Evolutionary conservation across 2,329 filamentous ascomycete species (phyloP).

Genomic region (Fusarium stilboides): DNA sequence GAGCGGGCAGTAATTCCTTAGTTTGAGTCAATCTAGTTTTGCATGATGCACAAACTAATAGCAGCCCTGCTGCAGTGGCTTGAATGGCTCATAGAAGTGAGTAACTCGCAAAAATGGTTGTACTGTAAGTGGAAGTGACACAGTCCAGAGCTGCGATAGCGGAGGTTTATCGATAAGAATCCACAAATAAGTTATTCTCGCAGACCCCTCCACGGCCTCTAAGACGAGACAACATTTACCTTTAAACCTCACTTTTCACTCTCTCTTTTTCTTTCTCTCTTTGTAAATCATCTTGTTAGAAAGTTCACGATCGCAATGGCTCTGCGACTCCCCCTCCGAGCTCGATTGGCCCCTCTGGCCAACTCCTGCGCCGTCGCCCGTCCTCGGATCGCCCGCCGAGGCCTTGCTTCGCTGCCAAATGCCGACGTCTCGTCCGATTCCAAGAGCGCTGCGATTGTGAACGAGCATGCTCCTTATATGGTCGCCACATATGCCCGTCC

Average conservation of each 20-base stretch:
- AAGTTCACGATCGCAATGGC: conserved; percentile 54
- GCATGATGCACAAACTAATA: conserved; percentile 9
- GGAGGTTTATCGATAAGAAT: conserved; percentile 53
- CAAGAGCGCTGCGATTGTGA: conserved; percentile 80
- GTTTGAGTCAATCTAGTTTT: conserved; percentile 14
- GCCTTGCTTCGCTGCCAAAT: conserved; percentile 66
- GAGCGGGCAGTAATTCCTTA: conserved; percentile 10
- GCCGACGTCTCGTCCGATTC: conserved; percentile 83
- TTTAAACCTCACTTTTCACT: conserved; percentile 1
- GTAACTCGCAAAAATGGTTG: conserved; percentile 17
- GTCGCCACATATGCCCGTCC: conserved; percentile 95
- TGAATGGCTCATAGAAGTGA: conserved; percentile 25
- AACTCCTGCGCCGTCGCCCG: conserved; percentile 42
- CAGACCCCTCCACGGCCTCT: conserved; percentile 15
- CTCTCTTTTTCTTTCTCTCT: background rate
- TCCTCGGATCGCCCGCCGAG: conserved; percentile 51
- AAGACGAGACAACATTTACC: conserved; percentile 2
- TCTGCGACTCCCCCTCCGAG: conserved; percentile 57
- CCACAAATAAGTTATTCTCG: conserved; percentile 46
- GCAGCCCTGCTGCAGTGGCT: background rate
- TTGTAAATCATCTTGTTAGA: background rate
- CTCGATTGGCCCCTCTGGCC: conserved; percentile 55
- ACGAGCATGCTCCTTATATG: conserved; percentile 88
- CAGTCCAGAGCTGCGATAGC: conserved; percentile 46
- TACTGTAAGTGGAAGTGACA: conserved; percentile 27